phyloP scores from a whole-genome alignment of 2,329 filamentous ascomycete species.

The Ascocoryne sarcoides region DNA sequence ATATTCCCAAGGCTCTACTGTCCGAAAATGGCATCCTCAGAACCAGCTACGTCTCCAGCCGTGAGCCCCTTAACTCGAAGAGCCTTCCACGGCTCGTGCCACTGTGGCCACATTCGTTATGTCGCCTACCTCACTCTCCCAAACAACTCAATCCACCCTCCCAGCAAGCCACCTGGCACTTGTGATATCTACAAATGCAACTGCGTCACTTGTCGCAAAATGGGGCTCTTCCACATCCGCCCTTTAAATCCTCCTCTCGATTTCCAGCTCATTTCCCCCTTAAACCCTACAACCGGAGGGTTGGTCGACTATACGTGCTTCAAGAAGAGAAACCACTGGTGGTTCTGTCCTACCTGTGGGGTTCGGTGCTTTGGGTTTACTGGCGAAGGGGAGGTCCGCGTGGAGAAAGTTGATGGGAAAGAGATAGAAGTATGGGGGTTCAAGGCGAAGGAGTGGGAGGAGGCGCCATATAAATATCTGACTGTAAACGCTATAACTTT shows the following conservation, averaged over 20 bases:
- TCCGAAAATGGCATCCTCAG: too few relatives aligned
- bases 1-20: too few relatives aligned
- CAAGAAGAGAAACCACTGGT: conserved; percentile 30
- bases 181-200: conserved; percentile 34
- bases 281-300: conserved; percentile 29
- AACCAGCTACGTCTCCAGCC: too few relatives aligned
- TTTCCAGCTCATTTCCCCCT: conserved; percentile 38
- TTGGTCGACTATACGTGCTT: conserved; percentile 35
- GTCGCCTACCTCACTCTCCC: conserved; percentile 36
- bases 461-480: conserved; percentile 27
- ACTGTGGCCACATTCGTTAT: conserved; percentile 37
- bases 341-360: conserved; percentile 40
- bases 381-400: conserved; percentile 28
- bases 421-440: conserved; percentile 24
- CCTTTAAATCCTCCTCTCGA: conserved; percentile 31
- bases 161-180: conserved; percentile 24
- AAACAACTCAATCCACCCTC: conserved; percentile 19
- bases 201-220: conserved; percentile 41
- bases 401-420: conserved; percentile 10
- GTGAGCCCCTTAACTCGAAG: too few relatives aligned
- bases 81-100: conserved; percentile 35
- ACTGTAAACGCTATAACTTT: conserved; percentile 33
- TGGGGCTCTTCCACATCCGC: conserved; percentile 38
- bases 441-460: conserved; percentile 21
- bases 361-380: conserved; percentile 35